These are phyloP conservation scores for Astrephomene gubernaculifera DNA, from an alignment of 139 green algal genomes.

Conservation along the genomic window DNA sequence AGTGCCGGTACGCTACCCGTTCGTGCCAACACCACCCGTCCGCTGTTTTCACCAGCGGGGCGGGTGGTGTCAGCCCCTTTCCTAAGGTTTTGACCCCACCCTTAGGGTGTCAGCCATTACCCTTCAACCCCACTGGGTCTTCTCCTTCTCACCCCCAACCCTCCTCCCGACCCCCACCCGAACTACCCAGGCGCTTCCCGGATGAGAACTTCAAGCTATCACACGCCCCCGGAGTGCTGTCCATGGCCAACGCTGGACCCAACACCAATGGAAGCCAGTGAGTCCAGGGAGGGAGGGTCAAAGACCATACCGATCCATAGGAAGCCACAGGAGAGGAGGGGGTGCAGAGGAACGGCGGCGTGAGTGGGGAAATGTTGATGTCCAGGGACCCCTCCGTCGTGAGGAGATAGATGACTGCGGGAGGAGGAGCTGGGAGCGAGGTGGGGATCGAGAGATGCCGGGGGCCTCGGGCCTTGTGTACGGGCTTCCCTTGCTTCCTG, in stretches of 20 bases:
- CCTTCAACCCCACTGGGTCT: background rate
- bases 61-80: background rate
- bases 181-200: slow-evolving; percentile 11
- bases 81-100: background rate
- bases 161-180: background rate
- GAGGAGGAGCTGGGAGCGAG: background rate
- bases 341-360: background rate
- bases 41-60: background rate
- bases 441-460: background rate
- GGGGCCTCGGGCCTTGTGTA: background rate
- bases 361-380: background rate
- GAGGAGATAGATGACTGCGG: background rate
- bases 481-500: too few relatives aligned
- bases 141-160: background rate
- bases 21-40: background rate
- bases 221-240: slow-evolving; percentile 73
- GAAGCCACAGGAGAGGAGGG: too few relatives aligned
- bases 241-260: slow-evolving; percentile 89
- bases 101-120: too few relatives aligned
- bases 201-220: slow-evolving; percentile 58
- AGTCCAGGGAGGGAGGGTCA: too few relatives aligned
- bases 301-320: too few relatives aligned
- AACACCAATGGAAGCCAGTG: slow-evolving; percentile 73
- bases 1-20: background rate
- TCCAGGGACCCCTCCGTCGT: background rate